phyloP scores from a whole-genome alignment of 768 basidiomycete species.

The Inosperma sp. region DNA sequence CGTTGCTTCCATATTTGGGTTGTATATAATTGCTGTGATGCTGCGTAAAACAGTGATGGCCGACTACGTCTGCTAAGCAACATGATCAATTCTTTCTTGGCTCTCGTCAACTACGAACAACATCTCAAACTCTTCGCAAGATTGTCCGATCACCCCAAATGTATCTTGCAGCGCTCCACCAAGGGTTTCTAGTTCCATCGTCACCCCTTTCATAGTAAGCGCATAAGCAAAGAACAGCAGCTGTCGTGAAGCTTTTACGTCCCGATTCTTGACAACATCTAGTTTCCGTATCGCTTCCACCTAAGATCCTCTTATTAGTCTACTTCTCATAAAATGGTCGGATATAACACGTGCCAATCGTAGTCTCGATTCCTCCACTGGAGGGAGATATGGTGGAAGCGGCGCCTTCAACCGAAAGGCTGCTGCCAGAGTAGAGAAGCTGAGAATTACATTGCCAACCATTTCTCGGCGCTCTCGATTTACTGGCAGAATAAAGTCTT shows the following conservation, averaged over 20 bases:
- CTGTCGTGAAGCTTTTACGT: slow-evolving; percentile 77
- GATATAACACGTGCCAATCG: slow-evolving; percentile 52
- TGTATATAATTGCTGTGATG: too few relatives aligned
- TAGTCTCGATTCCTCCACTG: slow-evolving; percentile 80
- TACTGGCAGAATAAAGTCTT: slow-evolving; percentile 88
- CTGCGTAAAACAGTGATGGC: too few relatives aligned
- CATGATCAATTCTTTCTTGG: slow-evolving; percentile 20
- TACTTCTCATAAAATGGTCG: neutral
- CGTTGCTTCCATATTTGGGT: too few relatives aligned
- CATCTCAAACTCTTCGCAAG: slow-evolving; percentile 75
- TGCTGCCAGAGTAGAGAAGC: slow-evolving; percentile 74
- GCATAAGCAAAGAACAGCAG: slow-evolving; percentile 94
- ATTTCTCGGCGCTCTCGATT: slow-evolving; percentile 87
- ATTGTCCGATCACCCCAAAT: slow-evolving; percentile 89
- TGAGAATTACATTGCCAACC: slow-evolving; percentile 92
- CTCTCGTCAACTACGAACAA: slow-evolving; percentile 47
- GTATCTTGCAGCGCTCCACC: slow-evolving; percentile 80
- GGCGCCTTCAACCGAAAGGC: slow-evolving; percentile 85
- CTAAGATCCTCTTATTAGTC: slow-evolving; percentile 31
- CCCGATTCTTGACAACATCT: slow-evolving; percentile 83
- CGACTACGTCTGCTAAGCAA: too few relatives aligned
- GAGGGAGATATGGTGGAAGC: slow-evolving; percentile 93
- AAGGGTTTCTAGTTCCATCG: slow-evolving; percentile 78
- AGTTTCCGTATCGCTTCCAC: slow-evolving; percentile 79
- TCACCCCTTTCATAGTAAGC: slow-evolving; percentile 91